Conservation (phyloP, 176 grass and related monocot genomes). For the Otatea glauca region DNA sequence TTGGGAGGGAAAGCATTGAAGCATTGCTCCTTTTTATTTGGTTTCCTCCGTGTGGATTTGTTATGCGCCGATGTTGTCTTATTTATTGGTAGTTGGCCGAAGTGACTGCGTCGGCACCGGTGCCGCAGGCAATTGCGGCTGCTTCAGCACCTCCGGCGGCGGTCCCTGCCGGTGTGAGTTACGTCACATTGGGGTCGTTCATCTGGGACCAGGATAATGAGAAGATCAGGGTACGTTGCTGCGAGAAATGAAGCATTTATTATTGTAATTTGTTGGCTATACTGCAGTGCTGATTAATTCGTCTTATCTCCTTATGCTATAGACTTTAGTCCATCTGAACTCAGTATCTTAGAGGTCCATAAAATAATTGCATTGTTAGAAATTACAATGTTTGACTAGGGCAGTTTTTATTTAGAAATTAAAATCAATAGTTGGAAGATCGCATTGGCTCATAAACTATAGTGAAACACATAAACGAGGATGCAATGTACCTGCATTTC, state of each 20-base stretch:
- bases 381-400: too few relatives aligned
- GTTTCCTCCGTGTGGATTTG: not conserved
- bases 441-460: not conserved
- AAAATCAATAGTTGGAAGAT: too few relatives aligned
- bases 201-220: constrained; percentile 94
- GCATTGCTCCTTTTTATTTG: fast-evolving
- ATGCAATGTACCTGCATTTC: constrained; percentile 54
- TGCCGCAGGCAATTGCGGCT: constrained; percentile 2
- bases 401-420: too few relatives aligned
- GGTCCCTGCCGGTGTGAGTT: constrained; percentile 40
- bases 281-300: not conserved
- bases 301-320: not conserved
- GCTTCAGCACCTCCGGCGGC: constrained; percentile 20
- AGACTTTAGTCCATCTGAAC: not conserved
- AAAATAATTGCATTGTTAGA: too few relatives aligned
- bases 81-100: constrained; percentile 40
- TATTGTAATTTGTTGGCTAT: not conserved
- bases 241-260: not conserved
- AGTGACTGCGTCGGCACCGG: constrained; percentile 22
- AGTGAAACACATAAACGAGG: not conserved
- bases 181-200: constrained; percentile 75
- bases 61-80: not conserved
- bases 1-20: too few relatives aligned
- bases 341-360: too few relatives aligned
- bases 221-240: constrained; percentile 70